Evolutionary conservation across 2,329 filamentous ascomycete species (phyloP).

Genomic region (Curvularia spicifera): DNA sequence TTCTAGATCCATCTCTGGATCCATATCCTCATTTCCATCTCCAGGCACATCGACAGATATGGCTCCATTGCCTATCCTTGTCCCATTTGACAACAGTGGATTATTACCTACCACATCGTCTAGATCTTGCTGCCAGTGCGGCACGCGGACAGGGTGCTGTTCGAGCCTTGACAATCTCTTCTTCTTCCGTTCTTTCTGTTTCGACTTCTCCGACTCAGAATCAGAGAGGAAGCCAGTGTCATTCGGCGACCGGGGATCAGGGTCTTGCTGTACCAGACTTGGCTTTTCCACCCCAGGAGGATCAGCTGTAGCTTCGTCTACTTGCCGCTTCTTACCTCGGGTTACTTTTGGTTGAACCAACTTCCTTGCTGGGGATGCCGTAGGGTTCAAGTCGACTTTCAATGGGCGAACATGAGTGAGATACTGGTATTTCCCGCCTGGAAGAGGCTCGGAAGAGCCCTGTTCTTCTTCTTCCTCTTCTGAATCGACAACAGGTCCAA

Average conservation of each 20-base stretch:
- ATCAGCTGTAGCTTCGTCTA: neutral
- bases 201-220: conserved; percentile 2
- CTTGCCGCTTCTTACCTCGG: conserved; percentile 10
- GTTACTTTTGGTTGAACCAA: neutral
- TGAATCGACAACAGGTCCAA: conserved; percentile 1
- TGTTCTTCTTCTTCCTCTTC: conserved; percentile 14
- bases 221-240: conserved; percentile 15
- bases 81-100: neutral
- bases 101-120: neutral
- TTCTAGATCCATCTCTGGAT: neutral
- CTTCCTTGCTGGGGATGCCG: conserved; percentile 8
- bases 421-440: conserved; percentile 14
- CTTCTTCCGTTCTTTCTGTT: conserved; percentile 2
- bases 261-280: conserved; percentile 1
- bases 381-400: conserved; percentile 11
- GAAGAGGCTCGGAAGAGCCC: conserved; percentile 7
- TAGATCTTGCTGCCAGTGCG: conserved; percentile 12
- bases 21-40: neutral
- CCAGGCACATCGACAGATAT: neutral
- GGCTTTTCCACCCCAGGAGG: neutral
- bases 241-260: conserved; percentile 10
- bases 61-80: neutral
- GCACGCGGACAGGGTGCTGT: conserved; percentile 2
- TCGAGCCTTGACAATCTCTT: conserved; percentile 10
- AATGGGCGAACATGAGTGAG: conserved; percentile 8